Base-by-base conservation (phyloP, 148 eudicot species). In the Rhododendron griersonianum region DNA sequence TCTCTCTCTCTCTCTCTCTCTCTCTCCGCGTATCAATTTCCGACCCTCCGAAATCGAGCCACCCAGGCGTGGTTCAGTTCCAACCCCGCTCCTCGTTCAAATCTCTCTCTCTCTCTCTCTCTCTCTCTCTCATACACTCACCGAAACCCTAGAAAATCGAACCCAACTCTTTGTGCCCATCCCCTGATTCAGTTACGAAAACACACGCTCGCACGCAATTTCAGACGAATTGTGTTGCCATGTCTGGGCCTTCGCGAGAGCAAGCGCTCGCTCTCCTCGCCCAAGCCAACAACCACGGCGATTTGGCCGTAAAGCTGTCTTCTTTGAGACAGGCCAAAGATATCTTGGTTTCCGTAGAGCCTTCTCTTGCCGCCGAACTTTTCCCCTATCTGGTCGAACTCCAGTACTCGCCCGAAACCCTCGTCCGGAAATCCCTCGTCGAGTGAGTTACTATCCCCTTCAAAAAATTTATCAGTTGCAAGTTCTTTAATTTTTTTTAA, bases 231-330 rank as follows among this genome's bases (percentile, higher is more conserved):
- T 44, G 33, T 23, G 41, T 51, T 14, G 81, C 75, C 84, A 92
- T 92, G 94, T 91, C 90, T 37, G 92, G 83, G 51, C 83, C 87
- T 84, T 73, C 88, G 85, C 86, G 92, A 87, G 98, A 96, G 79
- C 93, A 92, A 73, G 91, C 93, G 45, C 91, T 94, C n/a, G 86
- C 93, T 65, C 95, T 96, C 81, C 88, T 96, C 8, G 93, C 95
- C 33, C 89, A 95, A 30, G 96, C 98, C 30, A 96, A 93, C 82
- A 94, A 96, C 93, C 98, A 96, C 78, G 98, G 95, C 30, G 98
- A 96, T 93, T 92, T 96, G 90, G 93, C 98, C 5, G 94, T 96
- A 1, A 96, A 96, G 86, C 91, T 96, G 6, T 94, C 98, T 51
- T 93, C 98, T 80, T 87, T 96, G 71, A 87, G 92, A 11, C 98